Base-by-base conservation (phyloP, 768 basidiomycete species). In the Nidularia sp. region DNA sequence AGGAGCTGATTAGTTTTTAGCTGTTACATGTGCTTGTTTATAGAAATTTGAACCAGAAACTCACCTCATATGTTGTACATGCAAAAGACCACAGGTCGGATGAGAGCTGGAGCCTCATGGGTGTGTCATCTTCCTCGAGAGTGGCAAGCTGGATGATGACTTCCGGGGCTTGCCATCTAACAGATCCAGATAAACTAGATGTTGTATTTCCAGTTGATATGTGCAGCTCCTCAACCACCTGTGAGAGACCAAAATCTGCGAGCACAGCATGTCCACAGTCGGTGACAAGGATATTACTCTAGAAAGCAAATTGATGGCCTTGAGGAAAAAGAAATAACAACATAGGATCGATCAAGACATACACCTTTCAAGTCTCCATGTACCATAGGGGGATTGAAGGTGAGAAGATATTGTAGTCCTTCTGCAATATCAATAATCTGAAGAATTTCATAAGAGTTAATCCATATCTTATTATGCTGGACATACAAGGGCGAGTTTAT, bases 231-330 rank as follows among this genome's bases (percentile, higher is more conserved):
- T 66, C 67, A 22, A 71, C 58, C 7, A 69, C 66, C 49, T 70
- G 57, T 3, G 70, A 66, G 12, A 79, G 65, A 39, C 77, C 77
- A 50, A 79, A 78, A 56, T 79, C 77, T 22, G 73, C 69, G 1
- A 79, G 57, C 34, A 68, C 73, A 32, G 73, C 77, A 6, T 53
- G 66, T 9, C 72, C 71, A 18, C 69, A 63, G 7, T 63, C 65
- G 5, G 75, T 74, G 34, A 79, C 69, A 10, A 79, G 64, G 48
- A 79, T 71, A 50, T 79, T 79, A 22, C 68, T 71, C 78, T 78
- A 34, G 39, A 41, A 1, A 25, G 25, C 3, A 25, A 25, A 3
- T 25, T 25, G 25, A 25, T 25, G 25, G 3, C 25, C 25, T 25
- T 25, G 25, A 25, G 25, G 25, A 3, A 25, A 25, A 25, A 3